Percentiles rank a stretch among this genome's conserved stretches.
phyloP scores from a whole-genome alignment of 176 grass and related monocot species.

The Poa pratensis region DNA sequence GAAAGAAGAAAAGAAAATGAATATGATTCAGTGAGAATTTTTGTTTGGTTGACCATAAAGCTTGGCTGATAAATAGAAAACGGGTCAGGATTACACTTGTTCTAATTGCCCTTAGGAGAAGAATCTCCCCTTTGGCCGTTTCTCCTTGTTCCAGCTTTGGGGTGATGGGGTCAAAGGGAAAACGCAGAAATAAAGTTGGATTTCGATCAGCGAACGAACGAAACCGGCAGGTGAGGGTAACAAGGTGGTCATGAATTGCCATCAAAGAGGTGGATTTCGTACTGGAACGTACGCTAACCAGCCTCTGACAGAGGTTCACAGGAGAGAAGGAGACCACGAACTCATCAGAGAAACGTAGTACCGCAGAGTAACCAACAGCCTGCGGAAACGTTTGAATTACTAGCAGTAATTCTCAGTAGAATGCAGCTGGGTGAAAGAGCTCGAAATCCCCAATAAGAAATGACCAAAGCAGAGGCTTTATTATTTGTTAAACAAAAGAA shows the following conservation, averaged over 20 bases:
- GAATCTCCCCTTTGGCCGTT: conserved; percentile 58
- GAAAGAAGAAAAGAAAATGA: not conserved
- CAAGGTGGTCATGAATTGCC: conserved; percentile 9
- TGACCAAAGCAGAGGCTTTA: conserved; percentile 34
- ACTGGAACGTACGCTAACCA: conserved; percentile 9
- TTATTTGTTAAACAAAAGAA: not conserved
- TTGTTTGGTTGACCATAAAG: conserved; percentile 19
- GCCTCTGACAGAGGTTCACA: not conserved
- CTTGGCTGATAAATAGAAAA: not conserved
- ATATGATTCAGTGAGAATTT: not conserved
- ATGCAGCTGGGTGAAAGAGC: not conserved
- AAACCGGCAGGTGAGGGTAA: not conserved
- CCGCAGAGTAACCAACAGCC: not conserved
- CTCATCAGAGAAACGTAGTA: not conserved
- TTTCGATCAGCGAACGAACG: not conserved
- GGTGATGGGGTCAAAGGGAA: conserved; percentile 18
- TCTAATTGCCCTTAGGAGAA: conserved; percentile 18
- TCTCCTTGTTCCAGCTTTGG: conserved; percentile 44
- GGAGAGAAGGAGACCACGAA: not conserved
- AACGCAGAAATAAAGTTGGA: not conserved
- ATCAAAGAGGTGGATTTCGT: conserved; percentile 20
- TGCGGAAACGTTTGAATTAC: not conserved
- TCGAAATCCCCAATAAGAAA: conserved; percentile 45
- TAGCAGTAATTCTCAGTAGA: not conserved
- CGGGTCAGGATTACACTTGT: conserved; percentile 2